A percentile compares a stretch with the other conserved stretches of the same genome.
Evolutionary conservation across 208 protist species (phyloP).

Genomic region (Acanthamoeba culbertsoni): DNA sequence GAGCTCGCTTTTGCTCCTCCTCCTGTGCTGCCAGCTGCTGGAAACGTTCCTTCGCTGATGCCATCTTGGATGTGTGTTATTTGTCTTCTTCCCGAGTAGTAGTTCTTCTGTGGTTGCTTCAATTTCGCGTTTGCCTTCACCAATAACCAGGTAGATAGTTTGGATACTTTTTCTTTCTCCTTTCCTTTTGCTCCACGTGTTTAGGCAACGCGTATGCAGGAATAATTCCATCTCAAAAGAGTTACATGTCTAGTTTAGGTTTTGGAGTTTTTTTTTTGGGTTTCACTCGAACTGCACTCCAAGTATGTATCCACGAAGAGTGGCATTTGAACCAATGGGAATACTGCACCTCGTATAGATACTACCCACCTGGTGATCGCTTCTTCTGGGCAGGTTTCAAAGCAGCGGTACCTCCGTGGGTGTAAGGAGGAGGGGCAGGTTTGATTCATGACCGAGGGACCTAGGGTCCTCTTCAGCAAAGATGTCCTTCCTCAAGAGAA

Average conservation of each 20-base stretch:
- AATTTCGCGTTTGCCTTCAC: neutral
- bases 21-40: slow-evolving; percentile 31
- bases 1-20: neutral
- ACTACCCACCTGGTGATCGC: no score
- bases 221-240: no score
- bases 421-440: neutral
- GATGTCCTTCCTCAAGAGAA: slow-evolving; percentile 4
- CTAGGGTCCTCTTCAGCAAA: neutral
- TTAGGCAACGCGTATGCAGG: no score
- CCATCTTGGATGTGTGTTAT: neutral
- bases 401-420: neutral
- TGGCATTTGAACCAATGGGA: no score
- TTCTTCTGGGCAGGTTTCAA: no score
- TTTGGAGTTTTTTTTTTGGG: no score
- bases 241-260: no score
- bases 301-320: no score
- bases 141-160: neutral
- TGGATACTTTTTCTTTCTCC: neutral
- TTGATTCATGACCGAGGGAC: neutral
- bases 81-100: neutral
- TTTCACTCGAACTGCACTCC: no score
- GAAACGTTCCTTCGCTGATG: slow-evolving; percentile 20
- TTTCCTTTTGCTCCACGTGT: no score
- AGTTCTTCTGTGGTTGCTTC: neutral
- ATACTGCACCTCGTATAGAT: no score